Conservation (phyloP, 352 stramenopile species). For the Globisporangium parvum region DNA sequence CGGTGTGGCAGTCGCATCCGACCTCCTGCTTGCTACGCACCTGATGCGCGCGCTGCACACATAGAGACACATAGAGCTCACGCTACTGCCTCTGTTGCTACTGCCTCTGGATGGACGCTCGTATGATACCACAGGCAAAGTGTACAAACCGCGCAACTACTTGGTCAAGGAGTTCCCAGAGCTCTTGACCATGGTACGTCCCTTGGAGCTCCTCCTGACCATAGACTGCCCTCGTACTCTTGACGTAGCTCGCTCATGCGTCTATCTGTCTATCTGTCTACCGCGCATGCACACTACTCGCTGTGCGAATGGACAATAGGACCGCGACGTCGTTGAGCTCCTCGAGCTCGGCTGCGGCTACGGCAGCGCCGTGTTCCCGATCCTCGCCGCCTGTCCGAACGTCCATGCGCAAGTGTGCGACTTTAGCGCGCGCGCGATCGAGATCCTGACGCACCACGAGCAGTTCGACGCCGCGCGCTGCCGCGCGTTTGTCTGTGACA, state of each 20-base stretch:
- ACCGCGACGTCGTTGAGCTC: conserved; percentile 33
- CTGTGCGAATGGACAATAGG: conserved; percentile 1
- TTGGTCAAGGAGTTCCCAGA: conserved; percentile 77
- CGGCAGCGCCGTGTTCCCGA: conserved; percentile 83
- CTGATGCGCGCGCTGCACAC: not conserved
- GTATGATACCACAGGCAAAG: conserved; percentile 36
- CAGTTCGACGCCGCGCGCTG: conserved; percentile 44
- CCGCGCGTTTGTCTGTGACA: conserved; percentile 68
- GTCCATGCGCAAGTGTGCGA: conserved; percentile 72
- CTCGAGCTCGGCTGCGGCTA: conserved; percentile 85
- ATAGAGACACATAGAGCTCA: too few species aligned
- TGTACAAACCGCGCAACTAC: conserved; percentile 82
- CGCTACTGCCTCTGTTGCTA: too few species aligned
- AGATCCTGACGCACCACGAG: conserved; percentile 50
- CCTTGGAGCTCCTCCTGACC: not conserved
- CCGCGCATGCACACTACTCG: not conserved
- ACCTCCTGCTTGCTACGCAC: not conserved
- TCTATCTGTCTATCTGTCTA: not conserved
- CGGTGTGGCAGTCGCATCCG: conserved; percentile 20
- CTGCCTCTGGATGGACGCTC: not conserved
- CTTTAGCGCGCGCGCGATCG: conserved; percentile 76
- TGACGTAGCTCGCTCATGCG: not conserved
- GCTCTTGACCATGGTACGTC: conserved; percentile 28
- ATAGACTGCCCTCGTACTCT: not conserved
- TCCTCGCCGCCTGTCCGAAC: conserved; percentile 57